A percentile compares a stretch with the other conserved stretches of the same genome.
These are phyloP conservation scores for Candida easanensis DNA, from an alignment of 805 yeast genomes.

Conservation along the genomic window DNA sequence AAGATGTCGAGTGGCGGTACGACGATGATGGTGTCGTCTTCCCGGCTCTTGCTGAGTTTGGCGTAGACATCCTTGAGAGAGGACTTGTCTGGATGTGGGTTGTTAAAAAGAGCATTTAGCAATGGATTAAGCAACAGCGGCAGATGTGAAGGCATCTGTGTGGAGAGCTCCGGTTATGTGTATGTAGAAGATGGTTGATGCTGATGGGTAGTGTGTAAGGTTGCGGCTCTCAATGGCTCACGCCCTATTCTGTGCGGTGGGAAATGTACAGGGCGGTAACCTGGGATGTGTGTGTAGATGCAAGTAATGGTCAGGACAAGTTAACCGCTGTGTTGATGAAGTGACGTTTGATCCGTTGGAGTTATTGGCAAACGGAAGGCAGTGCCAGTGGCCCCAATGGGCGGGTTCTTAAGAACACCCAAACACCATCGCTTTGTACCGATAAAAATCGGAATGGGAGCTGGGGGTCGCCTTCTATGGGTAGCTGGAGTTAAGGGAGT, in stretches of 20 bases:
- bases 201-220: background rate
- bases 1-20: slow-evolving; percentile 59
- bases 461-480: too few relatives aligned
- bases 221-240: too few relatives aligned
- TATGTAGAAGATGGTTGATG: too few relatives aligned
- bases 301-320: too few relatives aligned
- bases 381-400: too few relatives aligned
- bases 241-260: too few relatives aligned
- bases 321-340: too few relatives aligned
- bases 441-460: background rate
- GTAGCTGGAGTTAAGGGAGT: too few relatives aligned
- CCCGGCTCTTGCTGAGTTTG: slow-evolving; percentile 32
- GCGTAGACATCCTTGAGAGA: slow-evolving; percentile 46
- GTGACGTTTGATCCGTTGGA: too few relatives aligned
- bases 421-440: background rate
- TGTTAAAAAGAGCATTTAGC: slow-evolving; percentile 63
- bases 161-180: background rate
- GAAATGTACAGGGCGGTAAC: too few relatives aligned
- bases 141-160: slow-evolving; percentile 37
- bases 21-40: slow-evolving; percentile 53
- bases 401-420: background rate
- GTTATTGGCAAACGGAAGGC: too few relatives aligned
- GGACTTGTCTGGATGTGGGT: slow-evolving; percentile 48
- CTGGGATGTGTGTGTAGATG: too few relatives aligned
- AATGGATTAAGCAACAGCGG: slow-evolving; percentile 62